These are phyloP conservation scores for Chlorella vulgaris DNA, from an alignment of 139 green algal genomes.

Conservation along the genomic window DNA sequence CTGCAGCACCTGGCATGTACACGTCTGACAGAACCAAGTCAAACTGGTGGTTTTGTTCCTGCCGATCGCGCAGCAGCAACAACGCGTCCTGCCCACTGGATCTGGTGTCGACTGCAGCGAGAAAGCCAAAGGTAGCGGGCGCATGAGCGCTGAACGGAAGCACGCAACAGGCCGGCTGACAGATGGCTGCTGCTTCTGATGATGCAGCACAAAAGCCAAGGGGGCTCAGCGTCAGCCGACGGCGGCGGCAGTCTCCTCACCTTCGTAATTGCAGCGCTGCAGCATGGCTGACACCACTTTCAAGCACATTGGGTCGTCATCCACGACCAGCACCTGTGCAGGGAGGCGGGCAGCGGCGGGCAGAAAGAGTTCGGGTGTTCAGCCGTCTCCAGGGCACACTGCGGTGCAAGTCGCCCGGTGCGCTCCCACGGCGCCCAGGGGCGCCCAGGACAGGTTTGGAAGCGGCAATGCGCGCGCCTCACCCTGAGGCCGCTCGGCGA, in stretches of 20 bases:
- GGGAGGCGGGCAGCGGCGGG: neutral
- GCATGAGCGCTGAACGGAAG: neutral
- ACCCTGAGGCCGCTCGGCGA: neutral
- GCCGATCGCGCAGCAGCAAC: conserved; percentile 59
- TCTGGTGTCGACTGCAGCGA: conserved; percentile 53
- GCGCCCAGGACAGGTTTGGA: neutral
- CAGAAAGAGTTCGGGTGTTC: no score
- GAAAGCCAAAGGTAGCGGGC: no score
- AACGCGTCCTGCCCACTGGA: conserved; percentile 68
- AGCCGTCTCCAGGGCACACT: no score
- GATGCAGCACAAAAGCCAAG: no score
- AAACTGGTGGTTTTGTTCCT: conserved; percentile 61
- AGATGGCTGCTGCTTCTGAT: no score
- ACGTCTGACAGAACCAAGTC: conserved; percentile 97
- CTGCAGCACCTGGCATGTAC: conserved; percentile 92
- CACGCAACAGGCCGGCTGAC: neutral
- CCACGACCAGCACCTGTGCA: conserved; percentile 89
- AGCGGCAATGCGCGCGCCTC: neutral
- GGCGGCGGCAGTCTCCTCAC: no score
- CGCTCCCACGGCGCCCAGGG: neutral
- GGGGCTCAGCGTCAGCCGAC: no score
- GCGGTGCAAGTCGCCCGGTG: no score
- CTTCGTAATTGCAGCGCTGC: conserved; percentile 81
- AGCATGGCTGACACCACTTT: conserved; percentile 94
- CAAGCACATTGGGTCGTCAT: conserved; percentile 92